Evolutionary conservation across 768 basidiomycete genomes (phyloP), one percentile per base, ranked within the genome.

Genomic region (Podaxis sp.): DNA sequence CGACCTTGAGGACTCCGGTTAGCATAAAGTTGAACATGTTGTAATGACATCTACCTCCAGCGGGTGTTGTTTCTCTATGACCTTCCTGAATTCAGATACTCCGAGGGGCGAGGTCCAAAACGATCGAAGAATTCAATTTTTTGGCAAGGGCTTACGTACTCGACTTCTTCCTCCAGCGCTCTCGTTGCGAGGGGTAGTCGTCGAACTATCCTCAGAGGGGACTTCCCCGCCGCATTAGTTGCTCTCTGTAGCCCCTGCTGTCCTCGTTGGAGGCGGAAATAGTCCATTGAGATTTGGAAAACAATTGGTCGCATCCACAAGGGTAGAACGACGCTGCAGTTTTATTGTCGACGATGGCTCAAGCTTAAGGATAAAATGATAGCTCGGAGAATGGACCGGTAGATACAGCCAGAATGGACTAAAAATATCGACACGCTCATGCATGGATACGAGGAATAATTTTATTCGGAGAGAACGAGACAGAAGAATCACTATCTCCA

Each of bases 141-240:
- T 63, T 63, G 61, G 54, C 55, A 53, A 57, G 46, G 28, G 24
- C n/a, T 63, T 63, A 63, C 61, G 61, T 63, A 63, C 55, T 22
- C 30, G 39, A 40, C 61, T 63, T 57, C 61, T 63, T 56, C 28
- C 39, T 63, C 42, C 61, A 57, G 61, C 61, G 61, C 61, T 51
- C 55, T 56, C 46, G 61, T 62, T 53, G 42, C 44, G 51, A 44
- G 61, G 53, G 44, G 61, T 51, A 52, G 22, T 19, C 53, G 17
- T 42, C 24, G 59, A 28, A 17, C 46, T 46, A 39, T 63, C 54
- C 36, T 52, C 52, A 49, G 55, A 24, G 36, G n/a, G 44, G 13
- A 55, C 33, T 26, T 30, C 54, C 19, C 53, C 46, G 46, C 46
- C 46, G 28, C 38, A 55, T 44, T 17, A 24, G 22, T 19, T 51